phyloP scores from a whole-genome alignment of 1,284 basidiomycete genomes.

The Rhodotorula sp. region DNA sequence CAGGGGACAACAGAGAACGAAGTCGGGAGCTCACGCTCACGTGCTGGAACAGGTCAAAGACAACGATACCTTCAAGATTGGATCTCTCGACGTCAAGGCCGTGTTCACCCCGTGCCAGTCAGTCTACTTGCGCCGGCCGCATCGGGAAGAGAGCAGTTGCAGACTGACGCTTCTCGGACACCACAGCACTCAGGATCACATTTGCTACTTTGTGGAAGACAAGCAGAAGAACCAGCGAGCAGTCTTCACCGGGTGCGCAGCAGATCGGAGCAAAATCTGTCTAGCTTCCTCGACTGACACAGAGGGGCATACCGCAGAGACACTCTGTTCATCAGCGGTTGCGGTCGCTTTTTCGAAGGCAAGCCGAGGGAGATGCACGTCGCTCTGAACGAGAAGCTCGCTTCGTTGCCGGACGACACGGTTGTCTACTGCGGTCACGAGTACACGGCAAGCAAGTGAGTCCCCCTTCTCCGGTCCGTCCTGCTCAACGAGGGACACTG shows the following conservation, averaged over 20 bases:
- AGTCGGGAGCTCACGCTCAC: background rate
- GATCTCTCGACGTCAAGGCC: slow-evolving; percentile 36
- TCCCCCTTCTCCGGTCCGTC: slow-evolving; percentile 1
- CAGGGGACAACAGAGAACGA: too few relatives aligned
- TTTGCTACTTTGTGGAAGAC: slow-evolving; percentile 79
- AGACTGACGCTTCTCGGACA: background rate
- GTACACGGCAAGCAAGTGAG: slow-evolving; percentile 61
- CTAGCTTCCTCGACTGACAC: background rate
- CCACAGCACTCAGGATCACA: slow-evolving; percentile 92
- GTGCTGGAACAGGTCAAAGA: slow-evolving; percentile 9
- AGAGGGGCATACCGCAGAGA: slow-evolving; percentile 56
- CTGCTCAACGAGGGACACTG: background rate
- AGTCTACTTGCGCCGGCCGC: background rate
- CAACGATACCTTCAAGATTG: slow-evolving; percentile 38
- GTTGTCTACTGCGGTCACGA: slow-evolving; percentile 90
- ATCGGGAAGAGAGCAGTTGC: too few relatives aligned
- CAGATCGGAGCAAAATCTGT: background rate
- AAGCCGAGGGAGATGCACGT: slow-evolving; percentile 79
- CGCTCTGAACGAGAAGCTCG: slow-evolving; percentile 67
- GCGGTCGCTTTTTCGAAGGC: slow-evolving; percentile 97
- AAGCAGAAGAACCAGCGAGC: slow-evolving; percentile 62
- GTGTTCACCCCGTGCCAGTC: slow-evolving; percentile 68
- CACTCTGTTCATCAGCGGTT: slow-evolving; percentile 90
- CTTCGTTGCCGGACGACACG: slow-evolving; percentile 73
- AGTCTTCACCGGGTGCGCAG: slow-evolving; percentile 78